A percentile compares a stretch with the other conserved stretches of the same genome.
These are phyloP conservation scores for Kitagawia praeruptora DNA, from an alignment of 129 eudicot species.

Conservation along the genomic window DNA sequence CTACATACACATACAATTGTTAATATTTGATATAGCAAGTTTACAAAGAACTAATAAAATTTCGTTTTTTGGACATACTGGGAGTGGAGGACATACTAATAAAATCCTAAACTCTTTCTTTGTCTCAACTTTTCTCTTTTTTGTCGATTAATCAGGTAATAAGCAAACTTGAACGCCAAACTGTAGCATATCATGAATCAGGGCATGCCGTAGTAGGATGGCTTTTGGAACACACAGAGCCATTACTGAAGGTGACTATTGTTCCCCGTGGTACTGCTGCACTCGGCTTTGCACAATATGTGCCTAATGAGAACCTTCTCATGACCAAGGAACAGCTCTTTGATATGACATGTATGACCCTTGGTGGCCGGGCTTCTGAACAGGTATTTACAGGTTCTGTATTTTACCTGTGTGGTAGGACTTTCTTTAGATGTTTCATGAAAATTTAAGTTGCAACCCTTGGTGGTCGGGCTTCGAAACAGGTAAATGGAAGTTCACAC, in stretches of 20 bases:
- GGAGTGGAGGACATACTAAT: no score
- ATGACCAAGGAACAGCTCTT: conserved; percentile 95
- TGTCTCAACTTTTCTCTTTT: no score
- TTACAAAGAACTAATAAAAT: no score
- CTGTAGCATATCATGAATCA: conserved; percentile 95
- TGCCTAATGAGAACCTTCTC: conserved; percentile 79
- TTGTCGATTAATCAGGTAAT: conserved; percentile 46
- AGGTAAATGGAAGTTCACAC: background rate
- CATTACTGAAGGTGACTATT: conserved; percentile 79
- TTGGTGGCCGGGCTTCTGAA: conserved; percentile 96
- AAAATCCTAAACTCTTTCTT: no score
- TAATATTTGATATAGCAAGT: no score
- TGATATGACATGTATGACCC: conserved; percentile 91
- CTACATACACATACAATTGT: no score
- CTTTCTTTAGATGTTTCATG: no score
- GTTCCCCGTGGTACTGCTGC: conserved; percentile 99
- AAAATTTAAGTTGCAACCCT: no score
- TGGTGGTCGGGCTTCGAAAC: background rate
- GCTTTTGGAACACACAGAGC: conserved; percentile 86
- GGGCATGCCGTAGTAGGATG: conserved; percentile 96
- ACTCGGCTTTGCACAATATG: conserved; percentile 90
- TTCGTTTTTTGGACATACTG: no score
- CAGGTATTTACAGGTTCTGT: conserved; percentile 34
- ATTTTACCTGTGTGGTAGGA: no score
- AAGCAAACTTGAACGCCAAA: conserved; percentile 66